phyloP scores from a whole-genome alignment of 129 eudicot species.

The Arctium minus region DNA sequence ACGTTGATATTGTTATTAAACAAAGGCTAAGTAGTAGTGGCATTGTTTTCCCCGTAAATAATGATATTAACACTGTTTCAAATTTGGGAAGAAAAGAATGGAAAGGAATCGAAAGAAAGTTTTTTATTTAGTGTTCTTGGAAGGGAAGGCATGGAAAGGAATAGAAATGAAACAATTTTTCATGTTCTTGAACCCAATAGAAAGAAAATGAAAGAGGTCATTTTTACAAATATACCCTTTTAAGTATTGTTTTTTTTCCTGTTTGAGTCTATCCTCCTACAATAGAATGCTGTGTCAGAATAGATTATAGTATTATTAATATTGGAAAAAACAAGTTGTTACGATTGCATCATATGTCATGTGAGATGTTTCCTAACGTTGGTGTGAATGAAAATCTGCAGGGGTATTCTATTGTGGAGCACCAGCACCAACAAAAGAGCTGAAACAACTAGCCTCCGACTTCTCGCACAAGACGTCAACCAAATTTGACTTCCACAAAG shows the following conservation, averaged over 20 bases:
- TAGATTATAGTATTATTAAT: constrained; percentile 1
- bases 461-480: constrained; percentile 86
- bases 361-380: constrained; percentile 21
- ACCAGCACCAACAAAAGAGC: constrained; percentile 72
- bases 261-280: neutral
- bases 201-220: neutral
- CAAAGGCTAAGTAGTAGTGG: neutral
- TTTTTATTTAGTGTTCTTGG: neutral
- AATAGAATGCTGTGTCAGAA: neutral
- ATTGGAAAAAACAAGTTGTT: neutral
- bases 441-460: constrained; percentile 64
- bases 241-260: neutral
- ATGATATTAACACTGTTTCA: neutral
- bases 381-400: constrained; percentile 23
- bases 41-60: neutral
- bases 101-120: neutral
- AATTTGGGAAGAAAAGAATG: neutral
- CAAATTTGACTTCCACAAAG: constrained; percentile 89
- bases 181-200: neutral
- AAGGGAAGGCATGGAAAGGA: too few species aligned
- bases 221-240: neutral
- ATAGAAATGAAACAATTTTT: too few species aligned
- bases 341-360: constrained; percentile 22
- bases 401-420: constrained; percentile 94
- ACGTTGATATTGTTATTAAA: neutral